Percentiles rank a stretch among this genome's conserved stretches.
Conservation (phyloP, 768 basidiomycete species). For the Collybia mongolica region DNA sequence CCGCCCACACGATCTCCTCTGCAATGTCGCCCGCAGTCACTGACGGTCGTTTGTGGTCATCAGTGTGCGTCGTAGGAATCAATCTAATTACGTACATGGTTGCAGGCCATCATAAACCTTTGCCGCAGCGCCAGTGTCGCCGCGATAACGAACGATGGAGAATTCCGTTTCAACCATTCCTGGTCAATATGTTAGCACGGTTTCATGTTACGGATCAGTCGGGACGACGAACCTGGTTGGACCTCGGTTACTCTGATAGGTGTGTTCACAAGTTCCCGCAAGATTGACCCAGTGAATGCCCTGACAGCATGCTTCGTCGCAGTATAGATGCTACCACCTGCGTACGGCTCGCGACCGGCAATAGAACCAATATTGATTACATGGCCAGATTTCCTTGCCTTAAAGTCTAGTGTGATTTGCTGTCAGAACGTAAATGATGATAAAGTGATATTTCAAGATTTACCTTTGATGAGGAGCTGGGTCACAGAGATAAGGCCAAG, state of each 20-base stretch:
- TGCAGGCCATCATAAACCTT: slow-evolving; percentile 89
- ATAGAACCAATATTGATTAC: slow-evolving; percentile 96
- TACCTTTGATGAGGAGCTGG: slow-evolving; percentile 67
- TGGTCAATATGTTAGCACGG: slow-evolving; percentile 17
- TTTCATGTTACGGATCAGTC: slow-evolving; percentile 10
- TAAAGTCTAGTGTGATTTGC: slow-evolving; percentile 58
- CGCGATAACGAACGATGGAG: slow-evolving; percentile 86
- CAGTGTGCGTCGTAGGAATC: neutral
- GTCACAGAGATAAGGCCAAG: slow-evolving; percentile 83
- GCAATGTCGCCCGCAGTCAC: slow-evolving; percentile 88
- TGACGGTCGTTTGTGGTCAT: slow-evolving; percentile 23
- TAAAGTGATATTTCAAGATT: neutral
- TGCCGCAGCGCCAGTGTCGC: slow-evolving; percentile 78
- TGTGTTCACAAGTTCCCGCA: slow-evolving; percentile 89
- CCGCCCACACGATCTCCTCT: slow-evolving; percentile 98
- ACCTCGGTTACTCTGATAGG: slow-evolving; percentile 93
- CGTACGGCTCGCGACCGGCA: slow-evolving; percentile 85
- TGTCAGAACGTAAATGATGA: neutral
- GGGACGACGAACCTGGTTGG: slow-evolving; percentile 65
- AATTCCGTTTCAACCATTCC: slow-evolving; percentile 93
- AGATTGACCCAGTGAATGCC: slow-evolving; percentile 80
- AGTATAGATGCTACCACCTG: slow-evolving; percentile 89
- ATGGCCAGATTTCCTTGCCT: slow-evolving; percentile 74
- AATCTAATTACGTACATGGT: slow-evolving; percentile 61
- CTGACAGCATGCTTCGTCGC: slow-evolving; percentile 88